These are phyloP conservation scores for Acacia confusa DNA, from an alignment of 306 rosid genomes.

Conservation along the genomic window DNA sequence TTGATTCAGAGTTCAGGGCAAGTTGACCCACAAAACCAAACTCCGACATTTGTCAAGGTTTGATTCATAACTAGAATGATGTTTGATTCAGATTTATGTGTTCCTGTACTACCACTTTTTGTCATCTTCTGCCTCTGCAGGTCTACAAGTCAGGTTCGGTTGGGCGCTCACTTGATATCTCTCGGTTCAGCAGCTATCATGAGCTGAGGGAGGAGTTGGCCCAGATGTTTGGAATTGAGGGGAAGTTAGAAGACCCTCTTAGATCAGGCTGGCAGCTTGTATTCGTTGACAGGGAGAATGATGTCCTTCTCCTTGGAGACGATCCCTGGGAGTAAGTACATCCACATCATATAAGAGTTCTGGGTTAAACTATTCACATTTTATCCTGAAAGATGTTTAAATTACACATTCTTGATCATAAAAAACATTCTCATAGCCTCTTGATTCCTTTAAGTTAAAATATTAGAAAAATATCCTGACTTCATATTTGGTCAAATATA, in stretches of 20 bases:
- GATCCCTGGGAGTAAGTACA: conserved; percentile 96
- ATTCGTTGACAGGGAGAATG: conserved; percentile 97
- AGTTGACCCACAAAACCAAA: conserved; percentile 64
- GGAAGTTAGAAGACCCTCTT: conserved; percentile 87
- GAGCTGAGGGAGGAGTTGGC: conserved; percentile 93
- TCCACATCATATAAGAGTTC: neutral
- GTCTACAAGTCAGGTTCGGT: conserved; percentile 84
- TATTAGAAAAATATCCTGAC: neutral
- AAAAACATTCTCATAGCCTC: neutral
- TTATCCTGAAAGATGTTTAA: neutral
- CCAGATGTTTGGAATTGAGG: conserved; percentile 94
- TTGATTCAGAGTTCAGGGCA: conserved; percentile 72
- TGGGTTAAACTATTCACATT: neutral
- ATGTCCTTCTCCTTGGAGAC: conserved; percentile 94
- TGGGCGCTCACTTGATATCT: conserved; percentile 91
- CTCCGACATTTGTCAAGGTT: conserved; percentile 83
- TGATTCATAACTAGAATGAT: neutral
- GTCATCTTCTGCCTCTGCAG: conserved; percentile 47
- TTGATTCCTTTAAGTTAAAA: neutral
- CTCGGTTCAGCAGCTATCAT: conserved; percentile 90
- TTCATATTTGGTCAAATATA: too few relatives aligned
- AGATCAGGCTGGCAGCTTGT: conserved; percentile 99
- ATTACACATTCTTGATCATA: neutral
- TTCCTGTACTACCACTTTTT: conserved; percentile 1
- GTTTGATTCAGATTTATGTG: conserved; percentile 5